Evolutionary conservation across 73 alveolate species (phyloP).

Genomic region (Paramecium bursaria): DNA sequence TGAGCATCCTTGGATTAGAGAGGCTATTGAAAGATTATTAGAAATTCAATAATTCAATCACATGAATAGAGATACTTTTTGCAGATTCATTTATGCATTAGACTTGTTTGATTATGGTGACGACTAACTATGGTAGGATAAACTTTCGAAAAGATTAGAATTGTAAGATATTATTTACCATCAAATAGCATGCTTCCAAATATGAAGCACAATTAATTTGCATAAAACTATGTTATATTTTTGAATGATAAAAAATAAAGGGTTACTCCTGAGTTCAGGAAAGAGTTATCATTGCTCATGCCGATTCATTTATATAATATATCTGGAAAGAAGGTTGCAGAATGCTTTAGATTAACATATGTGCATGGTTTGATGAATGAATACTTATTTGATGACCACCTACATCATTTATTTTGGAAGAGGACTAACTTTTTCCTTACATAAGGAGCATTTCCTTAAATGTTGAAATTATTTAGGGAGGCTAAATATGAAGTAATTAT

Average conservation of each 20-base stretch:
- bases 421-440: slow-evolving; percentile 7
- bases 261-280: slow-evolving; percentile 22
- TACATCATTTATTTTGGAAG: slow-evolving; percentile 24
- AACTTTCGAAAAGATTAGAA: too few species aligned
- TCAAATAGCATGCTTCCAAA: not conserved
- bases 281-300: not conserved
- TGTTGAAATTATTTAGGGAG: slow-evolving; percentile 45
- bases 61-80: too few species aligned
- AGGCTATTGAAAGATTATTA: not conserved
- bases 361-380: slow-evolving; percentile 37
- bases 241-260: slow-evolving; percentile 40
- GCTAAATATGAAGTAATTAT: slow-evolving; percentile 47
- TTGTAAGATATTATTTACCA: too few species aligned
- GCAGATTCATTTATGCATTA: too few species aligned
- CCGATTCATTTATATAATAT: slow-evolving; percentile 48
- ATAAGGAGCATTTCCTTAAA: slow-evolving; percentile 6
- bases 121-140: too few species aligned
- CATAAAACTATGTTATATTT: not conserved
- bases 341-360: slow-evolving; percentile 5
- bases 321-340: slow-evolving; percentile 16
- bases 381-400: slow-evolving; percentile 33
- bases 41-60: too few species aligned
- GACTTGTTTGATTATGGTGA: too few species aligned
- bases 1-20: slow-evolving; percentile 63
- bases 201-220: slow-evolving; percentile 14